Base-by-base conservation (phyloP, 192 early-diverging fungal genomes). In the Lobulomyces angularis region DNA sequence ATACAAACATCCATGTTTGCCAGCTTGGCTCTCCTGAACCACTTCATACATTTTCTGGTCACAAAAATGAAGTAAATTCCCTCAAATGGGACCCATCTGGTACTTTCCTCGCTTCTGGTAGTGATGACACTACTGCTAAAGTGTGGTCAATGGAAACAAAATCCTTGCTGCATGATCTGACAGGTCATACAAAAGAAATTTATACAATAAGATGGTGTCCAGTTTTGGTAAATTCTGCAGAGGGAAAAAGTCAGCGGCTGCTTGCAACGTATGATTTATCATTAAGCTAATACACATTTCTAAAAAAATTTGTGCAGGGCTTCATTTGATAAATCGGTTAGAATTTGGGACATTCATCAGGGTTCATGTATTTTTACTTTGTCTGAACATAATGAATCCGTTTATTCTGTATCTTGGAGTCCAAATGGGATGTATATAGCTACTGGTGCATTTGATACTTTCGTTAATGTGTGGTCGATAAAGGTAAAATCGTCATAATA, bases 181-280 rank as follows among this genome's bases (percentile, higher is more conserved):
- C 59, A 27, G 75, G 68, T 0, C 92, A 96, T 49, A 51, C 62
- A 34, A 65, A 78, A 38, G 81, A 87, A 30, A 80, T 96, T 3
- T 87, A 82, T 46, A 68, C 78, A 11, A 55, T 84, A 31, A 69
- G 73, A 20, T 96, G 90, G 90, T 69, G 81, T n/a, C 86, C 88
- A n/a, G 47, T 55, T 8, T 20, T 53, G 16, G 19, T 43, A 41
- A 54, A 55, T 25, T 38, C 50, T n/a, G n/a, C n/a, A 44, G 35
- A 56, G 5, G 18, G 16, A 30, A 26, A 45, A 35, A 53, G n/a
- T n/a, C n/a, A 47, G 40, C 37, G 46, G 17, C 37, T 55, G 16
- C 48, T 69, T 20, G 59, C 53, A 40, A 65, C 55, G 43, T 62
- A 43, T 1, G 40, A 50, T 16, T 5, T 37, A 2, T 41, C 19